Conservation (phyloP, 225 moss, liverwort and hornwort species). For the Rhytidiadelphus loreus region DNA sequence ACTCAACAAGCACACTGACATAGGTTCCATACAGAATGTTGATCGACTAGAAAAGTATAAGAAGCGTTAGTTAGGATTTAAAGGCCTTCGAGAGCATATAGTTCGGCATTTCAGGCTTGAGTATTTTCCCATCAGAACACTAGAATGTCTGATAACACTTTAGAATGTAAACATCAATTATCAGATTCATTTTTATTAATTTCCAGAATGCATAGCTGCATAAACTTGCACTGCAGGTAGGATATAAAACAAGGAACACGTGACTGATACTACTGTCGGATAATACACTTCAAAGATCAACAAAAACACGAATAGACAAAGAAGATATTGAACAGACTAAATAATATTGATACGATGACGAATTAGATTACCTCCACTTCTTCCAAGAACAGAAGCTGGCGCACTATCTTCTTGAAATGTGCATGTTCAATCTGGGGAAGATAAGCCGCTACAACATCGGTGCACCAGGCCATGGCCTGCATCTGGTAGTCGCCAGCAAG, state of each 20-base stretch:
- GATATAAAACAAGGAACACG: neutral
- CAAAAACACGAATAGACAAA: neutral
- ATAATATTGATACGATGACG: neutral
- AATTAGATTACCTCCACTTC: constrained; percentile 49
- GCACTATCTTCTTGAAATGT: constrained; percentile 63
- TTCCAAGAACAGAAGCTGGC: constrained; percentile 91
- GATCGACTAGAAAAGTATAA: neutral
- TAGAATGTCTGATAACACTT: neutral
- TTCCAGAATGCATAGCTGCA: neutral
- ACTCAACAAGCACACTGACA: neutral
- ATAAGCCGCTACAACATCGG: constrained; percentile 83
- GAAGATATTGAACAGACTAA: neutral
- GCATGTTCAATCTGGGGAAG: constrained; percentile 71
- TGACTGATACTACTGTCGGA: neutral
- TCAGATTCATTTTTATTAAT: neutral
- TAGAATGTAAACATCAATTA: neutral
- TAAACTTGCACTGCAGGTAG: neutral
- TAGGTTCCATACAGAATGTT: neutral
- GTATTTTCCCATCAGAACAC: neutral
- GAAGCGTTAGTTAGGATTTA: neutral
- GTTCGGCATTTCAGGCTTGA: neutral
- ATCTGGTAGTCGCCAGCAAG: constrained; percentile 44
- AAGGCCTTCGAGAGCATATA: neutral
- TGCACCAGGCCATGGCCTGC: constrained; percentile 99
- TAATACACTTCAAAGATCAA: neutral